These are phyloP conservation scores for Lipomyces starkeyi DNA, from an alignment of 805 yeast genomes.

Conservation along the genomic window DNA sequence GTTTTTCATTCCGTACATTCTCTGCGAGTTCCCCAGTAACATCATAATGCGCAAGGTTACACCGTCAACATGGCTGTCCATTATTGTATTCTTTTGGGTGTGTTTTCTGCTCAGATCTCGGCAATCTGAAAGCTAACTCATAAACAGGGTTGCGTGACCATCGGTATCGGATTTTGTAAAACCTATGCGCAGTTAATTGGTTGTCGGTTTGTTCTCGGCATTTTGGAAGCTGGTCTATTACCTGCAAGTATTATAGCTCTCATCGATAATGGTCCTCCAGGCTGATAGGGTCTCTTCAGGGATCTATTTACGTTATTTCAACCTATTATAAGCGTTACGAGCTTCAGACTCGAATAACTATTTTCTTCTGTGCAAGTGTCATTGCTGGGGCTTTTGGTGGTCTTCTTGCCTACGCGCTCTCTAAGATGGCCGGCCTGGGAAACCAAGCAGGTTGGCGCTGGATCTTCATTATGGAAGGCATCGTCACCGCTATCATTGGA, in stretches of 20 bases:
- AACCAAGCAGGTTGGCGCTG: slow-evolving; percentile 57
- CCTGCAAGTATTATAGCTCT: slow-evolving; percentile 27
- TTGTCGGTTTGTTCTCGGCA: slow-evolving; percentile 50
- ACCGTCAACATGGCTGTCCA: slow-evolving; percentile 46
- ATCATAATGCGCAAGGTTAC: slow-evolving; percentile 44
- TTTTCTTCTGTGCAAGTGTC: slow-evolving; percentile 49
- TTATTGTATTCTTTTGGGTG: slow-evolving; percentile 39
- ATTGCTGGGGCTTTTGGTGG: slow-evolving; percentile 51
- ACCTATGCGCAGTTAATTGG: slow-evolving; percentile 44
- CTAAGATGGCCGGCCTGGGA: slow-evolving; percentile 55
- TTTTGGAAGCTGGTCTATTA: slow-evolving; percentile 49
- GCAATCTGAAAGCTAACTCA: slow-evolving; percentile 11
- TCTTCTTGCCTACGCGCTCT: slow-evolving; percentile 48
- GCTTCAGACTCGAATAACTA: slow-evolving; percentile 49
- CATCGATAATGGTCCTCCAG: no score
- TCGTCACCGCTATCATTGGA: slow-evolving; percentile 47
- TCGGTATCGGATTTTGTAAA: slow-evolving; percentile 45
- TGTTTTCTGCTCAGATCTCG: slow-evolving; percentile 49
- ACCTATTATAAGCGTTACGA: slow-evolving; percentile 51
- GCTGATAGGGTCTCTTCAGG: slow-evolving; percentile 45
- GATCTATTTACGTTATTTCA: slow-evolving; percentile 48
- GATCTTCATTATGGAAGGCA: slow-evolving; percentile 60
- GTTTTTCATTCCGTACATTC: slow-evolving; percentile 44
- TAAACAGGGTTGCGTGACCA: slow-evolving; percentile 41
- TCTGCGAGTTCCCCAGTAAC: slow-evolving; percentile 51